phyloP scores from a whole-genome alignment of 495 filamentous ascomycete genomes.

The Neurospora sp. region DNA sequence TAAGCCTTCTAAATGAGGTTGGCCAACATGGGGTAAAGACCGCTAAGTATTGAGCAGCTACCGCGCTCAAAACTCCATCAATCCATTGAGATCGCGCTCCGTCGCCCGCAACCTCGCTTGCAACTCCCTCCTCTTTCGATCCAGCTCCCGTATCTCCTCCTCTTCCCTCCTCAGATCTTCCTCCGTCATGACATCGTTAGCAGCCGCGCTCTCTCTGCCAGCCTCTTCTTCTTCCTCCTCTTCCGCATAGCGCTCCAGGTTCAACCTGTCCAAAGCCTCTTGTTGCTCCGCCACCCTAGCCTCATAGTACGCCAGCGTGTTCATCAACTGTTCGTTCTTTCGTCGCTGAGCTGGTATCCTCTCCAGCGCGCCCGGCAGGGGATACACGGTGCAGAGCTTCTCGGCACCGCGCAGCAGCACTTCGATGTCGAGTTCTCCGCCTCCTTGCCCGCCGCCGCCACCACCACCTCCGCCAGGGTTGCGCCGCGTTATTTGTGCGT shows the following conservation, averaged over 20 bases:
- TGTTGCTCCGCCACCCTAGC: constrained; percentile 66
- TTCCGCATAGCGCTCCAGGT: constrained; percentile 39
- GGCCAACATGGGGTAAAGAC: no score
- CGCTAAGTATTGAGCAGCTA: neutral
- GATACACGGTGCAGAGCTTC: constrained; percentile 83
- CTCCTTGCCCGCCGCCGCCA: constrained; percentile 17
- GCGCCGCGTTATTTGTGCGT: constrained; percentile 63
- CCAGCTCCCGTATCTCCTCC: constrained; percentile 66
- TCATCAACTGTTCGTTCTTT: constrained; percentile 59
- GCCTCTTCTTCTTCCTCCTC: constrained; percentile 34
- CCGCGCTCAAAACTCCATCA: constrained; percentile 32
- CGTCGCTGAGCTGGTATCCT: constrained; percentile 61
- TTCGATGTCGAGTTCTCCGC: constrained; percentile 75
- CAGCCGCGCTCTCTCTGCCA: constrained; percentile 29
- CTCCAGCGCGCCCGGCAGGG: constrained; percentile 69
- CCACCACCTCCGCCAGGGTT: constrained; percentile 5
- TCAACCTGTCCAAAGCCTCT: constrained; percentile 62
- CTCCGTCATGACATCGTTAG: constrained; percentile 48
- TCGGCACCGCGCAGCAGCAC: constrained; percentile 79
- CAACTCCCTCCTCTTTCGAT: constrained; percentile 62
- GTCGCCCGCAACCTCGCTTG: constrained; percentile 71
- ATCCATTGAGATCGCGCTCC: constrained; percentile 66
- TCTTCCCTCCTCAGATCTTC: constrained; percentile 69
- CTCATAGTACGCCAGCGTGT: constrained; percentile 72
- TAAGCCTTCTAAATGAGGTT: no score